phyloP scores from a whole-genome alignment of 1,284 basidiomycete species.

The Uromyces viciae-fabae region DNA sequence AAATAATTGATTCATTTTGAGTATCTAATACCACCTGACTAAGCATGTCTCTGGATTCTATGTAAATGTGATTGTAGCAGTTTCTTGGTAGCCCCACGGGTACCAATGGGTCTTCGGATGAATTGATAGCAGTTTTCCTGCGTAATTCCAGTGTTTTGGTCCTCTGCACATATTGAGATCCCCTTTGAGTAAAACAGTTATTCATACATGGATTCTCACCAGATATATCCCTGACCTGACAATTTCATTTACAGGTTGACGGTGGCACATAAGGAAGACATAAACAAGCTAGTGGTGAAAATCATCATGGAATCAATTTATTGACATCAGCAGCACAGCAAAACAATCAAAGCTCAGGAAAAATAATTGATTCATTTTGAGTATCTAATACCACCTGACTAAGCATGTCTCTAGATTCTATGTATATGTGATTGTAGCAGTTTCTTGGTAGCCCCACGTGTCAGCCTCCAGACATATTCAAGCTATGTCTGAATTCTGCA shows the following conservation, averaged over 20 bases:
- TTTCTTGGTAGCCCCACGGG: neutral
- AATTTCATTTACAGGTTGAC: neutral
- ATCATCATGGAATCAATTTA: constrained; percentile 7
- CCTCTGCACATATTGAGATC: neutral
- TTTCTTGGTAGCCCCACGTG: neutral
- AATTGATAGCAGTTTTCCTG: neutral
- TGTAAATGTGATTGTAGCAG: constrained; percentile 10
- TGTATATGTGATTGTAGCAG: constrained; percentile 10
- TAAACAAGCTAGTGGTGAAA: neutral
- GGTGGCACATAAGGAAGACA: neutral
- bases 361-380: neutral
- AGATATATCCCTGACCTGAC: too few relatives aligned
- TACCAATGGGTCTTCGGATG: neutral
- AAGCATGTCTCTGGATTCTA: neutral
- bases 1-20: neutral
- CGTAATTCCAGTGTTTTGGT: constrained; percentile 8
- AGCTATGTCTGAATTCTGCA: too few relatives aligned
- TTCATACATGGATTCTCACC: too few relatives aligned
- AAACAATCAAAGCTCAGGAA: neutral
- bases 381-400: too few relatives aligned
- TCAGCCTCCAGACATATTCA: too few relatives aligned
- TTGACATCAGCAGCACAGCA: neutral
- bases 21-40: too few relatives aligned
- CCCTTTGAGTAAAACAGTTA: too few relatives aligned
- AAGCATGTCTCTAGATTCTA: neutral